Evolutionary conservation across 371 early-diverging fungal species (phyloP), one percentile per base, ranked within the genome.

Genomic region (Chytridium lagenaria): DNA sequence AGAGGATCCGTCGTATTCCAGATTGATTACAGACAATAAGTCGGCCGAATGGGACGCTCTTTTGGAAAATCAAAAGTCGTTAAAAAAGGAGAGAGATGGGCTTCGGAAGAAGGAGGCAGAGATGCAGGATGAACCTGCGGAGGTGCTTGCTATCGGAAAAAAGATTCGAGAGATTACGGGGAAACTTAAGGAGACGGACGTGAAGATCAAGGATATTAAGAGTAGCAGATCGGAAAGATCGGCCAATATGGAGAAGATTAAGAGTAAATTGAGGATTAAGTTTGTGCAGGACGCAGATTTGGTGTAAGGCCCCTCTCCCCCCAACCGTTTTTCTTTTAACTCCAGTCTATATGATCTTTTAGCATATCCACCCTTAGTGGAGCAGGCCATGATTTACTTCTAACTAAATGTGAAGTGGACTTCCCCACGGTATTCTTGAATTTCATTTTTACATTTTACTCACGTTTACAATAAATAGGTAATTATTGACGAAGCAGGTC

Each of bases 401-500:
- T 89, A 0, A 80, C 83, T 33, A 77, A 91, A 36, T 82, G 73
- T 36, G 72, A 73, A 38, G 68, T 78, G 36, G 71, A 70, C 23
- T 85, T 80, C 51, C 79, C 78, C 2, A 78, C 75, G 0, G 83
- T 74, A n/a, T 23, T 68, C 28, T n/a, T 2, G 3, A 10, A 22
- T 2, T 16, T 34, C 28, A 2, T 30, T 36, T 19, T 28, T 52
- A 12, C 55, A 22, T 52, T 7, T 44, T 19, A n/a, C n/a, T n/a
- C n/a, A n/a, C n/a, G n/a, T n/a, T n/a, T 44, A 44, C 7, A 44
- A 19, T 12, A 44, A 1, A 82, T 31, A 70, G 70, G 93, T 97
- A 1, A 94, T 98, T 72, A 92, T 98, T 57, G 98, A 99, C 80
- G 99, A 99, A 83, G 99, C 99, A 0, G 96, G 97, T 39, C 99